Base-by-base conservation (phyloP, 2,329 filamentous ascomycete genomes). In the Saccharata proteae region DNA sequence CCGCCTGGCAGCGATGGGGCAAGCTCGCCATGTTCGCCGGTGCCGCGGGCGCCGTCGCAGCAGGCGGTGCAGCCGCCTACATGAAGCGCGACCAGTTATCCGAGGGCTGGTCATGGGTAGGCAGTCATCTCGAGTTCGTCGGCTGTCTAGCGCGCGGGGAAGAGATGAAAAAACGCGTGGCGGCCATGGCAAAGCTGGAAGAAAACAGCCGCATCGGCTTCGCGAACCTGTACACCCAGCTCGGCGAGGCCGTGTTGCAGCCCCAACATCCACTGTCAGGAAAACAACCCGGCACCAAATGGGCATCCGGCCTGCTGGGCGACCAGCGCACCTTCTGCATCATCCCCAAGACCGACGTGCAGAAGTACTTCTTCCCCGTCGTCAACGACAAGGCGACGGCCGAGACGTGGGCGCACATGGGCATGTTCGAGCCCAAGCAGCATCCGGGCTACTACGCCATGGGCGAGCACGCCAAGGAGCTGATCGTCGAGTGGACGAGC, bases 61-160 rank as follows among this genome's bases (percentile, higher is more conserved):
- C 80, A 0, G 83, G 82, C 6, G 80, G 80, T 1, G 82, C 82
- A 1, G 85, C 85, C 6, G 80, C 88, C 8, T 96, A 93, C 61
- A 65, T 80, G 45, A 85, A 90, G 45, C 74, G 83, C 33, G 81
- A 92, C 18, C 76, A 83, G 40, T 73, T 96, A 38, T 72, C 69
- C 3, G 68, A 78, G 37, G 80, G 86, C 6, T 77, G 77, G 61
- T 65, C 65, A 7, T 96, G 86, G 85, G 82, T 82, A 10, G 74
- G 79, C 11, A 90, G 82, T 20, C 90, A 98, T 56, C 72, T 98
- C 16, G 82, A 90, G 54, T 98, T 96, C 47, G 82, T 96, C 1
- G 84, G 85, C 2, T 92, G 84, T 47, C 69, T 98, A 6, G 80
- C 81, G 28, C 75, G 82, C n/a, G 75, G 74, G 4, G 80, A 86